phyloP scores from a whole-genome alignment of 257 asterid genomes.

The Solanum acaule region DNA sequence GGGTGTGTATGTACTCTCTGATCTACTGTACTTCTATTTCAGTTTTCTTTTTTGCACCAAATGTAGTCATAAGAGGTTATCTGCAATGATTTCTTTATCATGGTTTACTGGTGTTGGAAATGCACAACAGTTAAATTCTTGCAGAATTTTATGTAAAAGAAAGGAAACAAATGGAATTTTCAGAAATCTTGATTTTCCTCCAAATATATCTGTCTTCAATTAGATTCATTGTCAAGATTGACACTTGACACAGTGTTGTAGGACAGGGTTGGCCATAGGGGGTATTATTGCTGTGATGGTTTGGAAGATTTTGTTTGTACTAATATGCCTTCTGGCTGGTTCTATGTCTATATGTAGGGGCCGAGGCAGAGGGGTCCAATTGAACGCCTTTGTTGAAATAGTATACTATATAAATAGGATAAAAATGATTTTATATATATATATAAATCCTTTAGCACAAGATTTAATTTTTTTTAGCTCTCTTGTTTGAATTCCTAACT shows the following conservation, averaged over 20 bases:
- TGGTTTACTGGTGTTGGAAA: background rate
- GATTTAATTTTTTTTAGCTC: background rate
- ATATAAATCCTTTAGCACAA: background rate
- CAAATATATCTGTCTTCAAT: background rate
- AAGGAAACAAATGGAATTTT: background rate
- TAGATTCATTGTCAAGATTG: background rate
- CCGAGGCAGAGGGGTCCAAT: background rate
- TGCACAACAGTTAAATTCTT: background rate
- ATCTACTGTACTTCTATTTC: slow-evolving; percentile 10
- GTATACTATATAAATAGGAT: background rate
- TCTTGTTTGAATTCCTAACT: background rate
- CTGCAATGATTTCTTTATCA: slow-evolving; percentile 19
- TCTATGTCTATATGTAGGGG: background rate
- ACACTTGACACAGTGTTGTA: background rate
- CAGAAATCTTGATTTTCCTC: background rate
- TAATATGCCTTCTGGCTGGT: background rate
- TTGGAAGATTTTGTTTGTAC: slow-evolving; percentile 4
- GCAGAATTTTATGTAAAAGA: background rate
- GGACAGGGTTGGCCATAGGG: background rate
- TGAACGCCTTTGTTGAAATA: background rate
- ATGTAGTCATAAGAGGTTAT: slow-evolving; percentile 1
- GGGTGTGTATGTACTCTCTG: background rate
- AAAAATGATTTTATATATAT: background rate
- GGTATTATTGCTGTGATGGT: background rate
- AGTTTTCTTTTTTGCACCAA: slow-evolving; percentile 14